Evolutionary conservation across 345 rosid genomes (phyloP), one percentile per base, ranked within the genome.

Genomic region (Populus pruinosa): DNA sequence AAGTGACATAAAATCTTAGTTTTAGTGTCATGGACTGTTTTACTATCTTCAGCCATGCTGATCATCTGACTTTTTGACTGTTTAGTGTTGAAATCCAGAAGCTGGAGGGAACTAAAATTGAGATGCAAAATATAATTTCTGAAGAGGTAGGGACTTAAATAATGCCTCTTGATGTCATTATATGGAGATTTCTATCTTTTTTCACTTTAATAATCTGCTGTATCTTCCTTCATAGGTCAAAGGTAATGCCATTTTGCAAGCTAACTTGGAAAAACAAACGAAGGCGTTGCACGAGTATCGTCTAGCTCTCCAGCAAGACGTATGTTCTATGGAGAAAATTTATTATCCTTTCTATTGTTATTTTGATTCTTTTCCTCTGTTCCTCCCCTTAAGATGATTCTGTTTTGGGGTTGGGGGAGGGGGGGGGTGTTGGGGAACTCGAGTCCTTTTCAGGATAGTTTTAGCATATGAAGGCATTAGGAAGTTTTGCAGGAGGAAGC

Each of bases 301-400:
- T 55, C 82, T 82, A 83, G 90, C 90, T 78, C 91, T 96, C 70
- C 90, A 90, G 83, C 86, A 85, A 76, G 97, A 89, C 72, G 98
- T 96, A 92, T 25, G 91, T 82, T 84, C 44, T 62, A 35, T 27
- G 38, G 69, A 49, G 27, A 68, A 21, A 17, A 43, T 2, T 73
- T 16, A 10, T 21, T 67, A 5, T n/a, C 33, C 44, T 31, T 70
- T 63, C 21, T 38, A 7, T 63, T 77, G 65, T 68, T 70, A 38
- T 27, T 43, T n/a, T 70, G 27, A 31, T 77, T 65, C 69, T 50
- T 21, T 64, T 38, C 38, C 18, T 68, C 23, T 59, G 62, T 53
- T 53, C 59, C 59, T 53, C 10, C 59, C 71, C 31, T 31, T 20
- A 13, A 35, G 31, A 55, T 77, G 27, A 39, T 21, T 78, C 2